Base-by-base conservation (phyloP, 495 filamentous ascomycete species). In the Aspergillus conjunctus region DNA sequence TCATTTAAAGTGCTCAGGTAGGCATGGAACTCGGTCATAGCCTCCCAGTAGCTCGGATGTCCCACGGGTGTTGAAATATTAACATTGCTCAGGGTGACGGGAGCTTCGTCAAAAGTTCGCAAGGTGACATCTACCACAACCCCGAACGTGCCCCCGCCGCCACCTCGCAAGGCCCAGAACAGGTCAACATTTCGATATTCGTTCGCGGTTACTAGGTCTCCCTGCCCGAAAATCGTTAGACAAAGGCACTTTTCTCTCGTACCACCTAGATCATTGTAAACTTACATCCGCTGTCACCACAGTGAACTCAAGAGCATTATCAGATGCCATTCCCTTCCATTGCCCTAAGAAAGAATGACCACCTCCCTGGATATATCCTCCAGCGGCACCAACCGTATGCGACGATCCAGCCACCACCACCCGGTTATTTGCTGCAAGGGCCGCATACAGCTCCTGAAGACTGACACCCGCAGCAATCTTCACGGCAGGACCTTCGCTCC, bases 311-410 rank as follows among this genome's bases (percentile, higher is more conserved):
- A 77, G 64, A 5, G 64, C 75, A 58, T 77, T 71, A 57, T 79
- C 76, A 9, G 68, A 54, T 7, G 65, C 73, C 71, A 78, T 65
- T 34, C 76, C 76, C 50, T 74, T 67, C 63, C 61, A 69, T 14
- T 65, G 48, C 6, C 71, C 65, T 20, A 83, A 60, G 0, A 78
- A 73, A 2, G 83, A 81, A 58, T 85, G 82, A 11, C 84, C 84
- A 32, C 84, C 84, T 20, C 82, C 84, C 59, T 83, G 80, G 14
- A 80, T 73, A 60, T 83, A 83, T 17, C 84, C 84, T 15, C 83
- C 84, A 3, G 66, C 62, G 2, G 61, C 41, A 20, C 70, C 72
- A 51, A 75, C 72, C 9, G 68, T 71, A 46, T 62, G 55, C 4
- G 64, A 58, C 22, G 57, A n/a, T 4, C 65, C 67, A 8, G 45